A percentile compares a stretch with the other conserved stretches of the same genome.
Evolutionary conservation across 1,139 yeast species (phyloP).

Genomic region (Blastobotrys ciferrii): DNA sequence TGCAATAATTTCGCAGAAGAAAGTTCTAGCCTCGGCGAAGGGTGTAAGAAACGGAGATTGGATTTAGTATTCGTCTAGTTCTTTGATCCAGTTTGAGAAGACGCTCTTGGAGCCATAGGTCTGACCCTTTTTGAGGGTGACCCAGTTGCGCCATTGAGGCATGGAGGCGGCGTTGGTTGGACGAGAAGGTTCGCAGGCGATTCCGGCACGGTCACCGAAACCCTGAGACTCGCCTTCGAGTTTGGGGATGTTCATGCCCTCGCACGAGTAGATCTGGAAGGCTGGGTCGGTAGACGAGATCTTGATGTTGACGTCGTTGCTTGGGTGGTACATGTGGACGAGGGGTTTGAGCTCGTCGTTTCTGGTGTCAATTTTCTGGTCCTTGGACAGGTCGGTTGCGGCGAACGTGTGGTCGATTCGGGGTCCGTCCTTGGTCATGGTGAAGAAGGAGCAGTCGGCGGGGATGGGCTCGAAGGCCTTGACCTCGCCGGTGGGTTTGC

Average conservation of each 20-base stretch:
- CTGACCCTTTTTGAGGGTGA: constrained; percentile 51
- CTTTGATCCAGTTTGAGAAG: constrained; percentile 35
- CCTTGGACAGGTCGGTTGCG: constrained; percentile 35
- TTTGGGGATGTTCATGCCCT: constrained; percentile 42
- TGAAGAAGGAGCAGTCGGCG: constrained; percentile 27
- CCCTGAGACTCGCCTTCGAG: constrained; percentile 37
- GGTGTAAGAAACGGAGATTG: background rate
- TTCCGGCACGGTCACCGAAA: constrained; percentile 51
- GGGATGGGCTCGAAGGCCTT: constrained; percentile 33
- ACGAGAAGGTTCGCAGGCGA: constrained; percentile 64
- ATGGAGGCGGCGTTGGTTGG: constrained; percentile 55
- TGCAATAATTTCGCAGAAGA: too few relatives aligned
- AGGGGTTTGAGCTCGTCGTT: constrained; percentile 38
- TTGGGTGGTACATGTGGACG: constrained; percentile 50
- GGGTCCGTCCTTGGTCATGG: constrained; percentile 37
- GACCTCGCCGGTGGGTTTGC: constrained; percentile 54
- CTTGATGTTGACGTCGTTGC: constrained; percentile 43
- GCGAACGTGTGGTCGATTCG: constrained; percentile 55
- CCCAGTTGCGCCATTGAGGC: constrained; percentile 51
- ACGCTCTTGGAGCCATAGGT: constrained; percentile 53
- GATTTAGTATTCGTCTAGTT: constrained; percentile 15
- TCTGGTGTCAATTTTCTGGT: constrained; percentile 45
- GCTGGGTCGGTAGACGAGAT: constrained; percentile 64
- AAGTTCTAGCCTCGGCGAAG: too few relatives aligned
- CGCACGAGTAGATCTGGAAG: constrained; percentile 68